Evolutionary conservation across 306 rosid species (phyloP), one percentile per base, ranked within the genome.

Genomic region (Prunus salicina): DNA sequence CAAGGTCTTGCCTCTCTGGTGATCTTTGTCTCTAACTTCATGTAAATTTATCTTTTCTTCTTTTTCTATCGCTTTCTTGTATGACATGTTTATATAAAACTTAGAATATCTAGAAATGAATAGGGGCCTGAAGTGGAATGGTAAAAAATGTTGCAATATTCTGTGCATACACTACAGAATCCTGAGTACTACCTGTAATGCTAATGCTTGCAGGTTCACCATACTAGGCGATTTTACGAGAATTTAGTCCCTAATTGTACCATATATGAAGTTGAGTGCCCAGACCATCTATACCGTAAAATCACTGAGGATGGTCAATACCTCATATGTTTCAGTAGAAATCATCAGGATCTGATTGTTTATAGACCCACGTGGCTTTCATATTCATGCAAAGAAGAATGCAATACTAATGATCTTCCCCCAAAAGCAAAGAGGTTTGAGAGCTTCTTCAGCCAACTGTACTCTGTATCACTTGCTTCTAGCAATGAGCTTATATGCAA

Each of bases 241-340:
- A 95, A 95, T 75, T 80, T 95, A 82, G 99, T 95, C 43, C 99
- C 97, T 5, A 89, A 91, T 82, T 79, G 78, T 78, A 95, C 99
- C 19, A 70, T 90, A 55, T 92, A 89, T 71, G 97, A 95, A 84
- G 92, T 88, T 43, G 97, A 95, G 55, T 92, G 96, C 85, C 97
- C 97, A 18, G 99, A 95, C 69, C 85, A 90, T 82, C 87, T 87
- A 53, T 92, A 88, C 74, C 93, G 99, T 49, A 95, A 95, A 84
- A 89, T 95, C 89, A 95, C 99, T 3, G 97, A 92, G 13, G 97
- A 95, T 84, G 99, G 99, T 45, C 97, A 86, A 63, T 95, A 92
- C 84, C 97, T 95, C 41, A 81, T 95, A 34, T 87, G 93, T 80
- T 90, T 95, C 91, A 90, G 96, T 81, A 88, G 93, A 88, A 92